A percentile compares a stretch with the other conserved stretches of the same genome.
Conservation (phyloP, 805 yeast genomes). For the Ogataea degrootiae region DNA sequence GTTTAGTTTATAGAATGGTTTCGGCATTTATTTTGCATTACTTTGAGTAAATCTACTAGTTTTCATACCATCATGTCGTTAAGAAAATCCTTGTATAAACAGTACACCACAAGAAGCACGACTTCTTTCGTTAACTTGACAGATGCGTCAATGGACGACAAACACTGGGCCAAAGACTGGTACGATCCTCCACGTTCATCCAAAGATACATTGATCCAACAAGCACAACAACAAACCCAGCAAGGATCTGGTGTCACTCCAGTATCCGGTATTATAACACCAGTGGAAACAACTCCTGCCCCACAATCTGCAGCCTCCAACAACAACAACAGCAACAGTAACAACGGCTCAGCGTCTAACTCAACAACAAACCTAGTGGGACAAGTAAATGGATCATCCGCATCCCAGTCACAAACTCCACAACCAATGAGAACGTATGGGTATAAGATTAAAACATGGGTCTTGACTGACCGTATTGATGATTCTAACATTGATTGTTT, state of each 20-base stretch:
- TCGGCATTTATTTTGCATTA: neutral
- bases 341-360: neutral
- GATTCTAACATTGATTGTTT: slow-evolving; percentile 16
- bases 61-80: slow-evolving; percentile 25
- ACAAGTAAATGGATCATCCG: neutral
- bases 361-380: too few relatives aligned
- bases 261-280: slow-evolving; percentile 18
- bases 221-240: neutral
- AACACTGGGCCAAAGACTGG: slow-evolving; percentile 30
- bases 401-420: slow-evolving; percentile 24
- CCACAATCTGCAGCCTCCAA: slow-evolving; percentile 15
- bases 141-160: slow-evolving; percentile 17
- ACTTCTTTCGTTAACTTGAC: slow-evolving; percentile 15
- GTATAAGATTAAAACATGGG: slow-evolving; percentile 32
- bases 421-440: slow-evolving; percentile 26
- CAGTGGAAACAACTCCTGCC: slow-evolving; percentile 22
- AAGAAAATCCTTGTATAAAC: slow-evolving; percentile 32
- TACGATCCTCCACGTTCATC: slow-evolving; percentile 28
- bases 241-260: slow-evolving; percentile 3
- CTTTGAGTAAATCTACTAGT: neutral
- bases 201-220: slow-evolving; percentile 4
- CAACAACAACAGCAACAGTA: neutral
- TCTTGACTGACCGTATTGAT: slow-evolving; percentile 13
- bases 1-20: too few relatives aligned
- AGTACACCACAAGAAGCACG: slow-evolving; percentile 24